Conservation (phyloP, 345 rosid species). For the Boechera retrofracta region DNA sequence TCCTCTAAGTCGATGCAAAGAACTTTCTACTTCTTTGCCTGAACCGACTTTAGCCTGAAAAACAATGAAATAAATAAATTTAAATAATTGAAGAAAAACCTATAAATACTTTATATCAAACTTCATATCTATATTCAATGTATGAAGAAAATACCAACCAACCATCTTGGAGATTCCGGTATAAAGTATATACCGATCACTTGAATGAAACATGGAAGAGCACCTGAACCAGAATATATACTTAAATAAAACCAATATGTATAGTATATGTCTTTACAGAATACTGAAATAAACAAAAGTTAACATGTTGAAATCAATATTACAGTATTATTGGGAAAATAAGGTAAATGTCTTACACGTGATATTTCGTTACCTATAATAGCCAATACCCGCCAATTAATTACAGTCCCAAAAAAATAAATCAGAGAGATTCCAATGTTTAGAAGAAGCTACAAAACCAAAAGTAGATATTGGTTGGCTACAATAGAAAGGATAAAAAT, state of each 20-base stretch:
- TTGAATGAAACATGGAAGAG: conserved; percentile 46
- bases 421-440: conserved; percentile 42
- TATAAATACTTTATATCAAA: not conserved
- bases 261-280: no score
- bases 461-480: not conserved
- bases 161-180: conserved; percentile 65
- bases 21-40: conserved; percentile 49
- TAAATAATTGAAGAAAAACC: not conserved
- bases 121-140: not conserved
- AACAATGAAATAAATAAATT: not conserved
- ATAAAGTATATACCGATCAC: conserved; percentile 48
- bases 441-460: conserved; percentile 33
- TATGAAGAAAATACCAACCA: conserved; percentile 44
- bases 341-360: no score
- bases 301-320: no score
- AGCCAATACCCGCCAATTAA: conserved; percentile 45
- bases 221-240: conserved; percentile 34
- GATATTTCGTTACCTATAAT: conserved; percentile 42
- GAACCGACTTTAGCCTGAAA: conserved; percentile 53
- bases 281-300: no score
- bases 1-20: conserved; percentile 57
- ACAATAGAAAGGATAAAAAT: not conserved
- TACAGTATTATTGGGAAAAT: no score
- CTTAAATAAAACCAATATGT: no score
- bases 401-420: conserved; percentile 43